These are phyloP conservation scores for Penicillium lividum DNA, from an alignment of 495 filamentous ascomycete species.

Conservation along the genomic window DNA sequence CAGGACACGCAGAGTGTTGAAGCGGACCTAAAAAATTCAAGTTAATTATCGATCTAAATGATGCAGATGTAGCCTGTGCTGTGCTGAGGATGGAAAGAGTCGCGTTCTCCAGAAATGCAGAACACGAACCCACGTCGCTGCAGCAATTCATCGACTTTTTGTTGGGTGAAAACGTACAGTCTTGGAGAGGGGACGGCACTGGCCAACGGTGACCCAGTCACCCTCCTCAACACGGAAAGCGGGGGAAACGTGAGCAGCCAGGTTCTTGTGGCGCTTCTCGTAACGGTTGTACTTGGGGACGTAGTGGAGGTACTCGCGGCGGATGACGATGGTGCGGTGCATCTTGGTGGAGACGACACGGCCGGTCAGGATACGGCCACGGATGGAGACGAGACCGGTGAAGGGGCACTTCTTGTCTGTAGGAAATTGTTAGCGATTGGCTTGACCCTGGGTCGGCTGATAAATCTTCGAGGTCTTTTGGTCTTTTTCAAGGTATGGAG, in stretches of 20 bases:
- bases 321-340: conserved; percentile 98
- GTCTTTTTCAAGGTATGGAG: conserved; percentile 9
- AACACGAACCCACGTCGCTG: not conserved
- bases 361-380: conserved; percentile 98
- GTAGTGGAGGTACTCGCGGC: conserved; percentile 99
- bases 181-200: conserved; percentile 98
- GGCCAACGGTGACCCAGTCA: conserved; percentile 98
- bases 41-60: conserved; percentile 21
- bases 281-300: conserved; percentile 98
- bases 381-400: conserved; percentile 96
- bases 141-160: not conserved
- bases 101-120: not conserved
- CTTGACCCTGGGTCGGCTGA: conserved; percentile 11
- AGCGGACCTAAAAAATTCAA: conserved; percentile 70
- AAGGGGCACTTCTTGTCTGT: conserved; percentile 99
- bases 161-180: conserved; percentile 68
- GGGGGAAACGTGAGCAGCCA: conserved; percentile 96
- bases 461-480: conserved; percentile 16
- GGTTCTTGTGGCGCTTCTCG: conserved; percentile 99
- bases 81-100: not conserved
- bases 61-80: not conserved
- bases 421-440: conserved; percentile 29
- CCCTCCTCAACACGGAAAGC: conserved; percentile 99
- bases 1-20: conserved; percentile 98
- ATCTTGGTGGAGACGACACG: conserved; percentile 99